A percentile compares a stretch with the other conserved stretches of the same genome.
Conservation (phyloP, 2,329 filamentous ascomycete species). For the Lanzia echinophila region DNA sequence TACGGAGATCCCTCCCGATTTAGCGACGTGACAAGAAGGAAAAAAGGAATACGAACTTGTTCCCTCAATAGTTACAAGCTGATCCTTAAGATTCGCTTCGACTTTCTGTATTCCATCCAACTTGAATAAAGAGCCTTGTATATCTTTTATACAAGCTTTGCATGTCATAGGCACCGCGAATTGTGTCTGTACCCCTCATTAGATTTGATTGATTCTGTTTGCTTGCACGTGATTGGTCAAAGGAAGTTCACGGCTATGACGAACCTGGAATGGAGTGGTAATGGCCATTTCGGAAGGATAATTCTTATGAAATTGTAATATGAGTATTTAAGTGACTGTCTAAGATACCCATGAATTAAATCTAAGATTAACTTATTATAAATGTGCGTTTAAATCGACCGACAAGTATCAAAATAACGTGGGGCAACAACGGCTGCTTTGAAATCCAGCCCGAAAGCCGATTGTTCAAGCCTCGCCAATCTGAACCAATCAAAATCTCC, state of each 20-base stretch:
- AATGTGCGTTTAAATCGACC: too few species aligned
- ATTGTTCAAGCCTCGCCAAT: too few species aligned
- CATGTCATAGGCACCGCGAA: slow-evolving; percentile 95
- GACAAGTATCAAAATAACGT: too few species aligned
- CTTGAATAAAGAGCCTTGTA: slow-evolving; percentile 71
- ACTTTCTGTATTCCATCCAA: slow-evolving; percentile 77
- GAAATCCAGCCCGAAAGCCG: slow-evolving; percentile 25
- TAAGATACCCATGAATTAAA: background rate
- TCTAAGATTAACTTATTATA: background rate
- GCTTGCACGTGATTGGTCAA: slow-evolving; percentile 20
- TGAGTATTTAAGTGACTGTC: background rate
- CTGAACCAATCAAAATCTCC: slow-evolving; percentile 2
- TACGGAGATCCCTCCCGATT: slow-evolving; percentile 1
- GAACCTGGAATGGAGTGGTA: slow-evolving; percentile 32
- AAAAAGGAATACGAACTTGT: slow-evolving; percentile 52
- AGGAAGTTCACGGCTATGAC: too few species aligned
- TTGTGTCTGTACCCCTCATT: slow-evolving; percentile 57
- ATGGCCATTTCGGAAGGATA: slow-evolving; percentile 24
- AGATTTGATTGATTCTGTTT: background rate
- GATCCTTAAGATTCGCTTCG: slow-evolving; percentile 72
- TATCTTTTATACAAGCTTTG: slow-evolving; percentile 78
- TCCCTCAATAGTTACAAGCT: slow-evolving; percentile 78
- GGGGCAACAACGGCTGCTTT: slow-evolving; percentile 20
- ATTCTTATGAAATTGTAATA: background rate
- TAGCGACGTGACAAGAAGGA: slow-evolving; percentile 26